These are phyloP conservation scores for Neostapfia colusana DNA, from an alignment of 176 grass and related monocot species.

Conservation along the genomic window DNA sequence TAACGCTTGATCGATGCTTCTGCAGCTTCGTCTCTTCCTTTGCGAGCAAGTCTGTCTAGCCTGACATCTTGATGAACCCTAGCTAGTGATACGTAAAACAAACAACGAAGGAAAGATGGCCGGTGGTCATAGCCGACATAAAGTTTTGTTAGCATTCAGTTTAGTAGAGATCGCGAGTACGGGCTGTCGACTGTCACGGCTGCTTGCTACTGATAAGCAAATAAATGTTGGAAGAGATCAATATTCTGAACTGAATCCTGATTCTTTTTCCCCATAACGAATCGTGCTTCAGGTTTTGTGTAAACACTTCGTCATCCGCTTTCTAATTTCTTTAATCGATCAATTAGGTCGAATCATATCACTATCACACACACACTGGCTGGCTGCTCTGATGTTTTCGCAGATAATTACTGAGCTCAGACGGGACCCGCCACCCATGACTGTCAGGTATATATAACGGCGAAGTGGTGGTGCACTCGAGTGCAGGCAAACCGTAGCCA, in stretches of 20 bases:
- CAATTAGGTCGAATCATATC: constrained; percentile 13
- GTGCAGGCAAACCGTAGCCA: constrained; percentile 18
- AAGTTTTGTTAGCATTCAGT: constrained; percentile 23
- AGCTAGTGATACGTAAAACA: not conserved
- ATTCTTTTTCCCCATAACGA: not conserved
- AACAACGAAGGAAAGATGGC: not conserved
- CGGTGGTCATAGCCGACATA: constrained; percentile 36
- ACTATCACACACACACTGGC: not conserved
- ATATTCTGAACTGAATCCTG: not conserved
- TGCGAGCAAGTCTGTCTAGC: constrained; percentile 35
- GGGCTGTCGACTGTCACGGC: not conserved
- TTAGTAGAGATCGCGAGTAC: constrained; percentile 23
- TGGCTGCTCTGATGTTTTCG: constrained; percentile 9
- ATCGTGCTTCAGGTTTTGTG: constrained; percentile 21
- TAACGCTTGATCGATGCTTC: not conserved
- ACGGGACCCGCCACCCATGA: constrained; percentile 21
- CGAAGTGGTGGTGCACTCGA: constrained; percentile 44
- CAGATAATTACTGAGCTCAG: constrained; percentile 19
- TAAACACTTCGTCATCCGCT: not conserved
- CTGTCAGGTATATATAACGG: constrained; percentile 32
- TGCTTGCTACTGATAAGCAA: not conserved
- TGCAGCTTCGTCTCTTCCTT: constrained; percentile 27
- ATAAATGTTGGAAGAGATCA: not conserved
- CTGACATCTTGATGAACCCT: constrained; percentile 29
- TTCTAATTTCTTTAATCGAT: not conserved